Base-by-base conservation (phyloP, 1,139 yeast species). In the Trichomonascaceae sp. region DNA sequence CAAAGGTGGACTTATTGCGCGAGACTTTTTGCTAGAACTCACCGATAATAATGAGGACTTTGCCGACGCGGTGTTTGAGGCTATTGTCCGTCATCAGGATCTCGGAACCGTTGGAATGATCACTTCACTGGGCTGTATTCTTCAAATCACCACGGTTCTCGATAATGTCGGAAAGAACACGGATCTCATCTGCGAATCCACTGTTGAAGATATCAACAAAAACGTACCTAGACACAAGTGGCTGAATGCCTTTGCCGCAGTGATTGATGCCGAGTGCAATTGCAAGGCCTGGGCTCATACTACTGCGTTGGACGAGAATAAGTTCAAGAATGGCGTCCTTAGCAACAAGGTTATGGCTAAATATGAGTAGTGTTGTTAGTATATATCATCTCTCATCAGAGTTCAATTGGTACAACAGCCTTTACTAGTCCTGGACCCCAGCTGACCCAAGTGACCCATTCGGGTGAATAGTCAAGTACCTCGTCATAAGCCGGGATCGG, bases 401-500 rank as follows among this genome's bases (percentile, higher is more conserved):
- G 47, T 41, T 65, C 71, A 31, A 71, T 52, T 40, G 64, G 59
- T 37, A 60, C 59, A 17, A 60, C 52, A 13, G 74, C 66, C 31
- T 69, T 65, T 2, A 81, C 76, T 46, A 82, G 56, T 0, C 94
- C 94, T 32, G 71, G 69, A 11, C 67, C 74, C 41, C 59, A 50
- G 47, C 80, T 82, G 16, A 84, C 70, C 67, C 76, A 76, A 3
- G 74, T 66, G 15, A 75, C 67, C 51, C 71, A 68, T 22, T 62
- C 58, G 1, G 93, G 89, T 1, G 80, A 63, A 47, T 70, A 82
- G 41, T 71, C 68, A 32, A 76, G 48, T 29, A 79, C 51, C 48
- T 82, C 93, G 37, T 70, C 73, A 43, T 65, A 73, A 2, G 89
- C 85, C 1, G 92, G 87, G 3, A 81, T 57, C 38, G 65, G 67